Evolutionary conservation across 179 eudicot genomes (phyloP), one percentile per base, ranked within the genome.

Genomic region (Gypsophila paniculata): DNA sequence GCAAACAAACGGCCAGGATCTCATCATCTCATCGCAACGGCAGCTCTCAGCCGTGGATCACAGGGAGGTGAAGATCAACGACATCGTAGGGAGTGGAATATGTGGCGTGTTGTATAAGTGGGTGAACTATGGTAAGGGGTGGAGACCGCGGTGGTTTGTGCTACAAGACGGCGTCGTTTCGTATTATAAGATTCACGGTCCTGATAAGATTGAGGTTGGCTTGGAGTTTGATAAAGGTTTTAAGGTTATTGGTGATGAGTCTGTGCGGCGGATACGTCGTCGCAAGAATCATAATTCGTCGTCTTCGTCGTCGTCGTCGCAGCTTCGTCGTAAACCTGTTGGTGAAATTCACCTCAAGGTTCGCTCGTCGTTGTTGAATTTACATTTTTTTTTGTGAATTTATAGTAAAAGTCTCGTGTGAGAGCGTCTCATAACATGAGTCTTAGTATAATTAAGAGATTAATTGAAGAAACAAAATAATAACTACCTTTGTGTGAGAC

Each of bases 331-430:
- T n/a, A 89, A 78, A 39, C 89, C 98, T 13, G 72, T 88, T 58
- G 98, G 98, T 23, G 96, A 93, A 86, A 81, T 93, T 74, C 98
- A 93, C 71, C 91, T 94, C 54, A 90, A 94, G 99, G 99, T 91
- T 23, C 18, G 19, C 38, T 32, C 4, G 42, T 36, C 42, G 10
- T 42, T 42, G 46, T 42, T 42, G 46, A 42, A 6, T 6, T 42
- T 42, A 42, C 0, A 2, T 15, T 38, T 6, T 36, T 19, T 61
- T 34, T 3, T 19, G 5, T 18, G 42, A 8, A 10, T 4, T 70
- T 71, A 18, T 42, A 15, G 6, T 55, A n/a, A n/a, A n/a, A n/a
- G n/a, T n/a, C n/a, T n/a, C n/a, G n/a, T n/a, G n/a, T n/a, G n/a
- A n/a, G n/a, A n/a, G n/a, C n/a, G n/a, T n/a, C n/a, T n/a, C n/a